Conservation (phyloP, 768 basidiomycete species). For the Hebeloma cylindrosporum region DNA sequence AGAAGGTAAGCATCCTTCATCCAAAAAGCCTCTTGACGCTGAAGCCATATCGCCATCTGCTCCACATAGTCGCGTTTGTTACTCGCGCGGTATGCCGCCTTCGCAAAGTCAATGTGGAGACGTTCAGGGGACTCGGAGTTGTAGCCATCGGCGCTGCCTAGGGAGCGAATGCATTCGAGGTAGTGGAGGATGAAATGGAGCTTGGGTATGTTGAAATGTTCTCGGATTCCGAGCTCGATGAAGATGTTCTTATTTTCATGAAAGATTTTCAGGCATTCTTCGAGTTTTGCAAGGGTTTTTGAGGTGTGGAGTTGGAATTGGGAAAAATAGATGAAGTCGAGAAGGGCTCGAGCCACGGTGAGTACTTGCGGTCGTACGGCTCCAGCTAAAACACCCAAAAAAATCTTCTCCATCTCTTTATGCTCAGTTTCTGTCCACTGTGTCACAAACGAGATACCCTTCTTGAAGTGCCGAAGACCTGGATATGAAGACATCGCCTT, state of each 20-base stretch:
- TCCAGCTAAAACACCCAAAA: constrained; percentile 32
- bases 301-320: constrained; percentile 29
- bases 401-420: constrained; percentile 37
- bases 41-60: constrained; percentile 43
- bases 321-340: constrained; percentile 39
- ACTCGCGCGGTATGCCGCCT: constrained; percentile 29
- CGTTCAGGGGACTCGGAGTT: constrained; percentile 37
- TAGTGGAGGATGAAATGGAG: constrained; percentile 30
- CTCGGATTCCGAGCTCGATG: constrained; percentile 18
- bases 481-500: constrained; percentile 12
- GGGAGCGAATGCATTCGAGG: constrained; percentile 6
- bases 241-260: constrained; percentile 29
- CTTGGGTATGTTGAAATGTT: constrained; percentile 37
- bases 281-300: constrained; percentile 24
- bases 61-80: constrained; percentile 28
- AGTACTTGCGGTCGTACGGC: constrained; percentile 21
- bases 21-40: constrained; percentile 34
- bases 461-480: constrained; percentile 38
- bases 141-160: constrained; percentile 27
- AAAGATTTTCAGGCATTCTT: constrained; percentile 21
- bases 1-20: constrained; percentile 23
- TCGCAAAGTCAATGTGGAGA: constrained; percentile 45
- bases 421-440: constrained; percentile 47
- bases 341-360: constrained; percentile 21
- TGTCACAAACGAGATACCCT: constrained; percentile 38